These are phyloP conservation scores for Epichloe aotearoae DNA, from an alignment of 2,329 filamentous ascomycete genomes.

Conservation along the genomic window DNA sequence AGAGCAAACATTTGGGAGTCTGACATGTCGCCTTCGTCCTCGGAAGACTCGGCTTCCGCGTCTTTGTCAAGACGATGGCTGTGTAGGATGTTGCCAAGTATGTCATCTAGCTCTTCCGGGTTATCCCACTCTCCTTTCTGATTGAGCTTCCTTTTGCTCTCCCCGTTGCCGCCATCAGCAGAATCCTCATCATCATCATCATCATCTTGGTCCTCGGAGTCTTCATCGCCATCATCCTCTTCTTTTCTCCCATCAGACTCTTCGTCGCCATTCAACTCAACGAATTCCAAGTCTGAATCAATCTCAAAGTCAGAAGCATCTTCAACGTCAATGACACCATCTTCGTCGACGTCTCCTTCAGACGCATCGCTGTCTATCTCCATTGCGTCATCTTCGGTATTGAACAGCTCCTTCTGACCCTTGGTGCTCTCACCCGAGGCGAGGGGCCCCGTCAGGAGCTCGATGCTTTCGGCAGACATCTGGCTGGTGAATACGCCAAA, in stretches of 20 bases:
- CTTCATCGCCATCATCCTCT: conserved; percentile 17
- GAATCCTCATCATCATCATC: conserved; percentile 24
- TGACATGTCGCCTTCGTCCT: conserved; percentile 71
- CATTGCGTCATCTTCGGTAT: conserved; percentile 48
- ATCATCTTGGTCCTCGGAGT: neutral
- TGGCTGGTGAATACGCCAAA: conserved; percentile 71
- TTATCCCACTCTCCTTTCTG: conserved; percentile 28
- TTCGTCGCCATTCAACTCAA: conserved; percentile 30
- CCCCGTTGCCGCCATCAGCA: conserved; percentile 30
- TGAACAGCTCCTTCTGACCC: conserved; percentile 79
- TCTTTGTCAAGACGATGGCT: conserved; percentile 53
- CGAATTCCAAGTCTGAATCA: conserved; percentile 36
- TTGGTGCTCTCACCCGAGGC: conserved; percentile 66
- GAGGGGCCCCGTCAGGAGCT: conserved; percentile 54
- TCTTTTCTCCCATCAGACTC: conserved; percentile 16
- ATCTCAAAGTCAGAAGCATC: conserved; percentile 8
- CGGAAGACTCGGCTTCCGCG: conserved; percentile 39
- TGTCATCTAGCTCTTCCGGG: conserved; percentile 49
- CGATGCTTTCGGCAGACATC: conserved; percentile 59
- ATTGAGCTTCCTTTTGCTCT: conserved; percentile 26
- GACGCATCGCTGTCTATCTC: conserved; percentile 31
- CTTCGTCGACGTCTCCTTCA: conserved; percentile 28
- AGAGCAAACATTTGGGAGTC: conserved; percentile 91
- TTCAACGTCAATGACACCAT: conserved; percentile 11
- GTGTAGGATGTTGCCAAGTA: conserved; percentile 65